Evolutionary conservation across 2,329 filamentous ascomycete genomes (phyloP), one percentile per base, ranked within the genome.

Genomic region (Ophiostoma ips): DNA sequence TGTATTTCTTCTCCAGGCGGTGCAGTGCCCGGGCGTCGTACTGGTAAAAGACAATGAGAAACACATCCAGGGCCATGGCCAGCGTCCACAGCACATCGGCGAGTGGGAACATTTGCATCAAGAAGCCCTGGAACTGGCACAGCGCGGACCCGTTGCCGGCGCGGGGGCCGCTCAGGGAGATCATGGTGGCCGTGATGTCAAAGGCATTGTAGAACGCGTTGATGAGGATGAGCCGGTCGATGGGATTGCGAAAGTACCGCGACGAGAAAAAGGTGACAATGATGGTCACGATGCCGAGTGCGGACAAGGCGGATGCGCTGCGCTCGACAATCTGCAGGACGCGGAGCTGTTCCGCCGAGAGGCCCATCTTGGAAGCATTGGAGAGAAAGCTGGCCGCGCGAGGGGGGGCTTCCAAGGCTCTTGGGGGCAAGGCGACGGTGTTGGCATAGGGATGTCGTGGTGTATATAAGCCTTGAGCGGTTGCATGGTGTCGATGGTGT

Each of bases 41-140:
- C 36, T 58, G 61, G n/a, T 59, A 57, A 41, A 61, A 64, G 34
- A 66, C 63, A 24, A 66, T 63, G 15, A 66, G 54, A 35, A 62
- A 64, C 19, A 65, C 64, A 36, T 66, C 61, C 28, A 61, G 46
- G 7, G 63, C 63, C 63, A 66, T 66, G 16, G 59, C 62, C 1
- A 65, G 57, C 7, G 63, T 66, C 63, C 63, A 66, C 1, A 64
- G 52, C 2, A 66, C 64, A 50, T 66, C 64, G 4, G 64, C 63
- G 12, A 65, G 51, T 0, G 64, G 64, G 19, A 66, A 66, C 63
- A 66, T 66, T 46, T 66, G 63, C 45, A 64, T 61, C 5, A 62
- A 58, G 51, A 66, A 66, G 5, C 60, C 64, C 53, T 66, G 64
- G 38, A 66, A 66, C 51, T 63, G 61, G 49, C 64, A 66, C 30